Conservation (phyloP, 805 yeast species). For the Debaryomyces castellii region DNA sequence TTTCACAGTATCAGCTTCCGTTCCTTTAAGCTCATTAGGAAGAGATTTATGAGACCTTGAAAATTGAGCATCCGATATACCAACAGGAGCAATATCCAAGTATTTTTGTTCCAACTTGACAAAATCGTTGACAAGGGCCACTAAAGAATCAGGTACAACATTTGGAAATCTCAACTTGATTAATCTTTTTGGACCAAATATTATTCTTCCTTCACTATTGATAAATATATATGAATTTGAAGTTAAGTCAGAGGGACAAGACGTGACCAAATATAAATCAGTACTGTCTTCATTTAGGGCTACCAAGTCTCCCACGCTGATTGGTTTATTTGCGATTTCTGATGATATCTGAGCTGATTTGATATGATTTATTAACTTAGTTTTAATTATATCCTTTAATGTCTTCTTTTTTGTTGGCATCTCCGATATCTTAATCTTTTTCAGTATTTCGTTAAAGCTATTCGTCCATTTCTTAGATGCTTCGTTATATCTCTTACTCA, state of each 20-base stretch:
- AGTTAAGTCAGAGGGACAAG: slow-evolving; percentile 46
- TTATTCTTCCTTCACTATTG: slow-evolving; percentile 55
- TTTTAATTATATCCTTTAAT: not conserved
- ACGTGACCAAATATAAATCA: slow-evolving; percentile 54
- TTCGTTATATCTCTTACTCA: slow-evolving; percentile 14
- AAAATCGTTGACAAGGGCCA: slow-evolving; percentile 16
- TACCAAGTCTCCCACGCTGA: slow-evolving; percentile 64
- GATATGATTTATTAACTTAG: slow-evolving; percentile 6
- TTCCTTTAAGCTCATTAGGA: slow-evolving; percentile 15
- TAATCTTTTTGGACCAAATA: slow-evolving; percentile 44
- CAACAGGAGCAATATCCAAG: slow-evolving; percentile 36
- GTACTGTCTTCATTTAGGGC: slow-evolving; percentile 46
- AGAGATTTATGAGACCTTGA: slow-evolving; percentile 20
- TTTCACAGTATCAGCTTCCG: not conserved
- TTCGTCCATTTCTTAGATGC: slow-evolving; percentile 21
- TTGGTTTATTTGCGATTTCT: slow-evolving; percentile 12
- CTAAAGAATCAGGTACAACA: slow-evolving; percentile 37
- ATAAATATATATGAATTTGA: slow-evolving; percentile 60
- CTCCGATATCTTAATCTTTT: not conserved
- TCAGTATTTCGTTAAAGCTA: slow-evolving; percentile 2
- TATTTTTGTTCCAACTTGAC: slow-evolving; percentile 31
- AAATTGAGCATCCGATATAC: slow-evolving; percentile 31
- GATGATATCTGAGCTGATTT: slow-evolving; percentile 16
- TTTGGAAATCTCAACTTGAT: slow-evolving; percentile 56
- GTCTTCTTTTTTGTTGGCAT: not conserved